These are phyloP conservation scores for Erodium moschatum DNA, from an alignment of 441 rosid species.

Conservation along the genomic window DNA sequence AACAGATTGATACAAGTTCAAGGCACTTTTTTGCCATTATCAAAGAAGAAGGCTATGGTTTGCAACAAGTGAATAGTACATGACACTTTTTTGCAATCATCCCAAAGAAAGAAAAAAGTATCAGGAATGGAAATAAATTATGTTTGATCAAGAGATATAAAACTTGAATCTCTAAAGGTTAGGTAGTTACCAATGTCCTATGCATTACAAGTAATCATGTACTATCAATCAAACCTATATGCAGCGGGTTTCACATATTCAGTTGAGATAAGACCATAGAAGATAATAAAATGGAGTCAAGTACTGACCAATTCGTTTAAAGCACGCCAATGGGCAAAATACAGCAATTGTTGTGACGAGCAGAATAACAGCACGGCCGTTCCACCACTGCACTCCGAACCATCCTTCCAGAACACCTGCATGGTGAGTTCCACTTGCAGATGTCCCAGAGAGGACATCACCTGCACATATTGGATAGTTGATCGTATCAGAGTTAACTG, in stretches of 20 bases:
- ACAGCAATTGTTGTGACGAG: conserved; percentile 59
- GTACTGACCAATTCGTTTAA: conserved; percentile 73
- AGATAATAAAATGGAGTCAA: background rate
- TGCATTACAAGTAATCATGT: background rate
- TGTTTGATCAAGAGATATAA: background rate
- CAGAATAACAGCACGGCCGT: conserved; percentile 60
- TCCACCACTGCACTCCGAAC: conserved; percentile 98
- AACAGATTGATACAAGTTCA: too few relatives aligned
- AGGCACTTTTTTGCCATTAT: too few relatives aligned
- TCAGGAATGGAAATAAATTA: too few relatives aligned
- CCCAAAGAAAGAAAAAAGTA: too few relatives aligned
- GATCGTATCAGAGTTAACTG: conserved; percentile 4
- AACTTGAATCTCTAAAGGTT: background rate
- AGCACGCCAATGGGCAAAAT: conserved; percentile 79
- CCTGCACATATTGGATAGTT: conserved; percentile 38
- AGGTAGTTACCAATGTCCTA: background rate
- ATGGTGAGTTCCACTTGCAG: conserved; percentile 71
- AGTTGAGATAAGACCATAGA: background rate
- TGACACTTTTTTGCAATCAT: too few relatives aligned
- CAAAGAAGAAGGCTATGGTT: too few relatives aligned
- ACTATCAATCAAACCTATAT: background rate
- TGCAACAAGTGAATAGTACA: too few relatives aligned
- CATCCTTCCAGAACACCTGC: conserved; percentile 93
- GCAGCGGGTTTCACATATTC: background rate
- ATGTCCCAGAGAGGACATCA: conserved; percentile 88